These are phyloP conservation scores for Pholiota molesta DNA, from an alignment of 768 basidiomycete species.

Conservation along the genomic window DNA sequence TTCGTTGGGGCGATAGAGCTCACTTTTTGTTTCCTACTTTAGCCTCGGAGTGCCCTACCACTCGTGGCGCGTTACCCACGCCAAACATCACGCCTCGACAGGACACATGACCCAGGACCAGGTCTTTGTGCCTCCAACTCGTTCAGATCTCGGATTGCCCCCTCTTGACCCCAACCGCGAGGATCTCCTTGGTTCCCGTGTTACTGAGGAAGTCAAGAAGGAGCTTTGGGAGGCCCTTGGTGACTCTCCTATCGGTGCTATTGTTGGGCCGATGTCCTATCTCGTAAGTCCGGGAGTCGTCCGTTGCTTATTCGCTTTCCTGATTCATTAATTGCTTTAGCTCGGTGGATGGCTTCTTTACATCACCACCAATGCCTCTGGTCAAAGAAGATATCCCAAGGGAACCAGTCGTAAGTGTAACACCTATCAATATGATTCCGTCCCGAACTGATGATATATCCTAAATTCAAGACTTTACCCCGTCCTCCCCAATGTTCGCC, in stretches of 20 bases:
- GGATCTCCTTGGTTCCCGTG: constrained; percentile 63
- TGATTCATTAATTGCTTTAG: constrained; percentile 33
- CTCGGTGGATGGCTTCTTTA: constrained; percentile 88
- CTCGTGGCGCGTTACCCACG: constrained; percentile 94
- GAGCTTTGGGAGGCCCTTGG: constrained; percentile 87
- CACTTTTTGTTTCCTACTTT: constrained; percentile 25
- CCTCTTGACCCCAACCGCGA: constrained; percentile 70
- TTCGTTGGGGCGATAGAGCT: constrained; percentile 8
- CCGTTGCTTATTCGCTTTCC: not conserved
- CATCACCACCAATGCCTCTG: constrained; percentile 80
- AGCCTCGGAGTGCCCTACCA: constrained; percentile 96
- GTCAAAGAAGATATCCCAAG: constrained; percentile 79
- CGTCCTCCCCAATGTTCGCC: constrained; percentile 79
- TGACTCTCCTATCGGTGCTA: constrained; percentile 83
- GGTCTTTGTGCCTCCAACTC: constrained; percentile 93
- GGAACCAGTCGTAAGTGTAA: constrained; percentile 72
- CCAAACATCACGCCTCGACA: constrained; percentile 94
- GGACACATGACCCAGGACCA: constrained; percentile 94
- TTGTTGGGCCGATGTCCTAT: constrained; percentile 55
- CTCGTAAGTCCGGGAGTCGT: constrained; percentile 45
- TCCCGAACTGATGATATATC: not conserved
- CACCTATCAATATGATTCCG: not conserved
- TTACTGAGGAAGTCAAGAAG: constrained; percentile 65
- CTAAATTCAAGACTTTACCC: constrained; percentile 67
- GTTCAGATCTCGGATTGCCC: constrained; percentile 68